A percentile compares a stretch with the other conserved stretches of the same genome.
These are phyloP conservation scores for Perkinsus olseni DNA, from an alignment of 169 alveolate species.

Conservation along the genomic window DNA sequence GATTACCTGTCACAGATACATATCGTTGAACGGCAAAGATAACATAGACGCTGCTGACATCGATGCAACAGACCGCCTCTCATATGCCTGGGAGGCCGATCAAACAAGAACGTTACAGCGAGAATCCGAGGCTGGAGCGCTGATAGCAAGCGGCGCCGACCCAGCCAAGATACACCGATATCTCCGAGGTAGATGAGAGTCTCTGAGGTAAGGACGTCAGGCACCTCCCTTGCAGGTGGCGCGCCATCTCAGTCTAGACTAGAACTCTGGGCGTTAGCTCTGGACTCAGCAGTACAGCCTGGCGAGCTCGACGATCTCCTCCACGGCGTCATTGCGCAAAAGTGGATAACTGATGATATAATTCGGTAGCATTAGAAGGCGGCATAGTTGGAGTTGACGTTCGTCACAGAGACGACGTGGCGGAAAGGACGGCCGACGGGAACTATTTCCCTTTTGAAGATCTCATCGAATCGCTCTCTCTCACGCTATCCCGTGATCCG, in stretches of 20 bases:
- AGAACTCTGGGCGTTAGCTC: background rate
- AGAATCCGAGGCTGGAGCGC: background rate
- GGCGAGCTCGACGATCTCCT: background rate
- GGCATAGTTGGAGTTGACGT: background rate
- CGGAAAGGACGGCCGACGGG: background rate
- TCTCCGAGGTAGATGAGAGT: background rate
- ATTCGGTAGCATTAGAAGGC: background rate
- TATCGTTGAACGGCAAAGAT: background rate
- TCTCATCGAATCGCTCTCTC: background rate
- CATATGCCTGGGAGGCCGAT: background rate
- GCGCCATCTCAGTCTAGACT: background rate
- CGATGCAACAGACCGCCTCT: background rate
- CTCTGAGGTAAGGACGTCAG: background rate
- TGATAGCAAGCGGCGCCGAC: background rate
- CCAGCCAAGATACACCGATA: background rate
- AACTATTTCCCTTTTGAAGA: background rate
- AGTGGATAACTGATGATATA: background rate
- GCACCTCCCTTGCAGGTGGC: background rate
- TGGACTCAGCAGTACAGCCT: background rate
- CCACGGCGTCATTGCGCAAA: background rate
- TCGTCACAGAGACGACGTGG: background rate
- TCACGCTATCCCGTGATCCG: background rate
- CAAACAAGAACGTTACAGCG: background rate
- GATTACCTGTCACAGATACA: background rate
- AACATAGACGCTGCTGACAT: background rate